Evolutionary conservation across 345 rosid genomes (phyloP), one percentile per base, ranked within the genome.

Genomic region (Clausena lansium): DNA sequence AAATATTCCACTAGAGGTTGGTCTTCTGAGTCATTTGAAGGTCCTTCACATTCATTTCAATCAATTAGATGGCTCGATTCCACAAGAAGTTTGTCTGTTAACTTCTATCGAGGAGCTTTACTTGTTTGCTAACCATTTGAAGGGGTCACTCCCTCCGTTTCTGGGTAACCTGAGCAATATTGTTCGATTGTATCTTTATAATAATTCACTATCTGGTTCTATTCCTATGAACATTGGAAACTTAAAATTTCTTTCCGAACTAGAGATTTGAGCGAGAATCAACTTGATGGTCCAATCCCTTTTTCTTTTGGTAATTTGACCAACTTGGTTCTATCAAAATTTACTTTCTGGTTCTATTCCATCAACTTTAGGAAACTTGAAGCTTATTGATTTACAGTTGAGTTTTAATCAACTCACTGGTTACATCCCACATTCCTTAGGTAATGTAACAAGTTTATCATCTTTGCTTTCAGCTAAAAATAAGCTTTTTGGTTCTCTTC

Each of bases 31-130:
- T 2, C 17, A 75, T 5, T 79, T 83, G 6, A 38, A 77, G 9
- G 27, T 61, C 17, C 39, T 80, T 25, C 38, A 39, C 17, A 19
- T 83, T 7, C 66, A 55, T 0, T 27, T n/a, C 11, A 77, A 80
- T 17, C 20, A 60, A 41, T 73, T 80, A 19, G 78, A 39, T 35
- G 82, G 86, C 27, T 67, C 80, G 11, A 78, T 84, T 39, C 77
- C 77, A n/a, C 2, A 0, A 7, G 76, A 71, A 22, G 3, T 78
- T 38, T 72, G 81, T 7, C 38, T 2, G 2, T 52, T 78, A 41
- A 36, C 19, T 35, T 62, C 57, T 5, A 61, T 78, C 6, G 4
- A 27, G 3, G 58, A 30, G 17, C 59, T 80, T 35, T 54, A 22
- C 57, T 64, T 78, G 19, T 13, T 2, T 17, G 0, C 13, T 15